Base-by-base conservation (phyloP, 2,329 filamentous ascomycete species). In the Fusarium buxicola region DNA sequence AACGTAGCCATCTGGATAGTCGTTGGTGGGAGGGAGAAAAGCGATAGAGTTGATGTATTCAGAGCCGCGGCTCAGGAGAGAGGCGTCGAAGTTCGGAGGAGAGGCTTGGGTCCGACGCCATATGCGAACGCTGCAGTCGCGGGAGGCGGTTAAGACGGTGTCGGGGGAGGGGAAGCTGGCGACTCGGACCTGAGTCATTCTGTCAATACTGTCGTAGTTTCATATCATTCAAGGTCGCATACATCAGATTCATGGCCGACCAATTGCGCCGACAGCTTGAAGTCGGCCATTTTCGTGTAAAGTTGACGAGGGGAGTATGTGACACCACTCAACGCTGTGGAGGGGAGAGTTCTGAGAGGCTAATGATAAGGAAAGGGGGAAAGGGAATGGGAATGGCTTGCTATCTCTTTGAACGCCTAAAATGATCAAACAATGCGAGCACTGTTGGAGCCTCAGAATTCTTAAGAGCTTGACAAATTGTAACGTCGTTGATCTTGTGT, bases 241-340 rank as follows among this genome's bases (percentile, higher is more conserved):
- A 97, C 95, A 87, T 99, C 95, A 76, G 95, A 90, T 77, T 95
- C 91, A 76, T 99, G 95, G 73, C 92, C 94, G 69, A 88, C 82
- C 67, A 99, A 85, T 73, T 92, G 91, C 69, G 94, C 93, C 61
- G 95, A 96, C 73, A 99, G 88, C 85, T 94, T 97, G 84, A 92
- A 98, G 75, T 93, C 89, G 77, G 84, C 81, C 90, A 94, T 69
- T 58, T 61, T 54, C 16, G 38, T 21, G 28, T 30, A 32, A 35
- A 5, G 39, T 44, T 40, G 94, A 70, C 30, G 69, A 50, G 44
- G 32, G 48, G 49, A 36, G 35, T 44, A 52, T 41, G 47, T 58
- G 50, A 63, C 47, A 61, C 38, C 40, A 34, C 47, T 51, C 44
- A 39, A 32, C 41, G 40, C 32, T 53, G 56, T 55, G 55, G 62